These are phyloP conservation scores for Zygosaccharomyces lentus DNA, from an alignment of 805 yeast genomes.

Conservation along the genomic window DNA sequence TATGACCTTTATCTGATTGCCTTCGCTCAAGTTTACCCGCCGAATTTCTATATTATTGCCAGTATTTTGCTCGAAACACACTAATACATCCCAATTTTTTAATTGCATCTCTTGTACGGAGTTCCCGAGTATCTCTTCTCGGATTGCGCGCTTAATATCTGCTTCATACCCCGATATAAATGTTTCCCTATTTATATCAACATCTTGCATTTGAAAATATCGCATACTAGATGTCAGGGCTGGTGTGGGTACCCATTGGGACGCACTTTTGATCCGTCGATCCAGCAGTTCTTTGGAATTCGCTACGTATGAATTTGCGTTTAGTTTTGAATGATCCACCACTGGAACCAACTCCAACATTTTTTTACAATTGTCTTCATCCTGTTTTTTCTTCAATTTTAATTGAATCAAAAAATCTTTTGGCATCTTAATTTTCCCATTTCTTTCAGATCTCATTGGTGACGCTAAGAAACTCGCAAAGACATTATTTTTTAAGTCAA, in stretches of 20 bases:
- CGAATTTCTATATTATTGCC: slow-evolving; percentile 6
- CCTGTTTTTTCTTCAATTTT: slow-evolving; percentile 21
- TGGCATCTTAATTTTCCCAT: slow-evolving; percentile 38
- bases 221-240: slow-evolving; percentile 9
- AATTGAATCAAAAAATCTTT: slow-evolving; percentile 37
- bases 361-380: slow-evolving; percentile 10
- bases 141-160: slow-evolving; percentile 1
- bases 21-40: not conserved
- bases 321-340: slow-evolving; percentile 4
- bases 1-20: not conserved
- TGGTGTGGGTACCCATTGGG: slow-evolving; percentile 17
- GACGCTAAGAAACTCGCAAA: slow-evolving; percentile 41
- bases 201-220: slow-evolving; percentile 9
- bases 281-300: slow-evolving; percentile 14
- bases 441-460: slow-evolving; percentile 41
- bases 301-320: slow-evolving; percentile 25
- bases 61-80: slow-evolving; percentile 4
- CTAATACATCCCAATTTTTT: slow-evolving; percentile 11
- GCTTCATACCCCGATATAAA: not conserved
- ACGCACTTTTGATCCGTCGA: slow-evolving; percentile 6
- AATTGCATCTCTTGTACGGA: not conserved
- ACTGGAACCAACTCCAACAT: slow-evolving; percentile 11
- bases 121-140: not conserved
- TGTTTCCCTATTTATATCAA: slow-evolving; percentile 7
- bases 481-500: slow-evolving; percentile 32